Percentiles rank a stretch among this genome's conserved stretches.
These are phyloP conservation scores for Apiospora rasikravindrae DNA, from an alignment of 2,329 filamentous ascomycete genomes.

Conservation along the genomic window DNA sequence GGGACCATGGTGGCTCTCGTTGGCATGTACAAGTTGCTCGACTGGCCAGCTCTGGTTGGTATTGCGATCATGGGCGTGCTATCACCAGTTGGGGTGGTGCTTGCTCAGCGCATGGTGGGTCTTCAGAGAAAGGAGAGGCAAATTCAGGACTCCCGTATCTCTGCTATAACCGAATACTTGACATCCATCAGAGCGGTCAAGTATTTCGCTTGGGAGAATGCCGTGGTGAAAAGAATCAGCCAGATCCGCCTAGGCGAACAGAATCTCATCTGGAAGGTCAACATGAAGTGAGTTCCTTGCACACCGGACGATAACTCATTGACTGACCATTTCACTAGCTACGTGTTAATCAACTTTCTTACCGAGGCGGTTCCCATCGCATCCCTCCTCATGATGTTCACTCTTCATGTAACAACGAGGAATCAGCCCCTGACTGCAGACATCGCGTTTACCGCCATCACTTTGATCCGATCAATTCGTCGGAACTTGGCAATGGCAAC, in stretches of 20 bases:
- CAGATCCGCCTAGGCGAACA: conserved; percentile 57
- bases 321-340: conserved; percentile 27
- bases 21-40: conserved; percentile 60
- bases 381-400: conserved; percentile 59
- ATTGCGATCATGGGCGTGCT: conserved; percentile 52
- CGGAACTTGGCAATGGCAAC: conserved; percentile 58
- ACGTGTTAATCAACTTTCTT: conserved; percentile 49
- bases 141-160: conserved; percentile 62
- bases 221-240: conserved; percentile 56
- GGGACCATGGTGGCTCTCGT: conserved; percentile 54
- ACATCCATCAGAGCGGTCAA: conserved; percentile 63
- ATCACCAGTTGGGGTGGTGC: conserved; percentile 55
- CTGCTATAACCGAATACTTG: conserved; percentile 62
- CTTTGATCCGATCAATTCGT: conserved; percentile 58
- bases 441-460: conserved; percentile 63
- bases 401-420: conserved; percentile 54
- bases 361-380: conserved; percentile 58
- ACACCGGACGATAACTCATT: neutral
- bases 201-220: conserved; percentile 65
- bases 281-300: conserved; percentile 48
- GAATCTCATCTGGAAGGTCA: conserved; percentile 58
- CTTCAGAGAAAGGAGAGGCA: conserved; percentile 58
- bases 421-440: conserved; percentile 57
- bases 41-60: conserved; percentile 61
- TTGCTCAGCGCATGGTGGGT: conserved; percentile 55